phyloP scores from a whole-genome alignment of 2,329 filamentous ascomycete species.

The Coleophoma crateriformis region DNA sequence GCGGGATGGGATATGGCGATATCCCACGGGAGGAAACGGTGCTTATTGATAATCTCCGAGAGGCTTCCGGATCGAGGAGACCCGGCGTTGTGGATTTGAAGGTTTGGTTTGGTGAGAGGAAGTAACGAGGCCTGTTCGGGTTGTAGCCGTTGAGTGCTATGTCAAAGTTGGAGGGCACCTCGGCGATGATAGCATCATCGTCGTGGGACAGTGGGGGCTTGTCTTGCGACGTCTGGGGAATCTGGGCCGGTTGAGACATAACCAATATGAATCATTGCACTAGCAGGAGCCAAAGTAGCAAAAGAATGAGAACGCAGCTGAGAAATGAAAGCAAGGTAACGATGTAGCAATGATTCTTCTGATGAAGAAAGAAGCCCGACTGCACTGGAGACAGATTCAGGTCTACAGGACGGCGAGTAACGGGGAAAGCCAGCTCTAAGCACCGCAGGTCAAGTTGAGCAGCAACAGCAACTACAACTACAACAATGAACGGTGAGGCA shows the following conservation, averaged over 20 bases:
- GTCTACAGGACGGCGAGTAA: no score
- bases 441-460: no score
- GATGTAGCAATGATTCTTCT: no score
- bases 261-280: constrained; percentile 12
- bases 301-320: no score
- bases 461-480: no score
- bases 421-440: no score
- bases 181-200: constrained; percentile 16
- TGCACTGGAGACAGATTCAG: no score
- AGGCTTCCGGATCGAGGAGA: constrained; percentile 25
- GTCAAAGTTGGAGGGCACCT: constrained; percentile 21
- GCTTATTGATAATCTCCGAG: constrained; percentile 35
- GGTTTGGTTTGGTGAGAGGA: constrained; percentile 8
- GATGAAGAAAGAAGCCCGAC: no score
- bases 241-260: constrained; percentile 11
- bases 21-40: constrained; percentile 30
- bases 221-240: constrained; percentile 6
- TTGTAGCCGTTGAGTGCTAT: constrained; percentile 17
- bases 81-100: constrained; percentile 10
- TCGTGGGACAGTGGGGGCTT: constrained; percentile 12
- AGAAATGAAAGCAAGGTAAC: no score
- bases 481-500: no score
- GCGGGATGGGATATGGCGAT: constrained; percentile 10
- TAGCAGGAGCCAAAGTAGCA: constrained; percentile 12
- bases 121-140: constrained; percentile 4